A percentile compares a stretch with the other conserved stretches of the same genome.
These are phyloP conservation scores for Closterium sp. DNA, from an alignment of 139 green algal species.

Conservation along the genomic window DNA sequence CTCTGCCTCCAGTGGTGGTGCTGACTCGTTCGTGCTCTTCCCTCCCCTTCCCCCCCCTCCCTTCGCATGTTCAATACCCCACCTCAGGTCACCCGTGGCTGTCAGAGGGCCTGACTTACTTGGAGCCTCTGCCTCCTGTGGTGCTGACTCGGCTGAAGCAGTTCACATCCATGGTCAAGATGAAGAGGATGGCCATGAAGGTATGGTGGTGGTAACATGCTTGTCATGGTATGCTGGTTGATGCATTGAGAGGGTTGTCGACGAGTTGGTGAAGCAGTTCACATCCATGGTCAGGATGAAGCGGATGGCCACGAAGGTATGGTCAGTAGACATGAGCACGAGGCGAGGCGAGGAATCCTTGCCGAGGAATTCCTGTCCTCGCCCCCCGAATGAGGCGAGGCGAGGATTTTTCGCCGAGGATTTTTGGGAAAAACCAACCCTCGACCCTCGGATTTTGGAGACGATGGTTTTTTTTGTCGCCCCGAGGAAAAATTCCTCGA, in stretches of 20 bases:
- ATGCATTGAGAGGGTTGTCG: neutral
- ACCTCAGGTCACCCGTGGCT: slow-evolving; percentile 85
- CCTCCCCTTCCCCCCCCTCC: neutral
- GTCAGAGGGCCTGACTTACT: slow-evolving; percentile 69
- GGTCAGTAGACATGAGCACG: no score
- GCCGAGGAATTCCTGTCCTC: no score
- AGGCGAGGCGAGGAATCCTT: no score
- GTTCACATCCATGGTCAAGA: slow-evolving; percentile 90
- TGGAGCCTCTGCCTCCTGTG: slow-evolving; percentile 72
- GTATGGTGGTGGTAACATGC: slow-evolving; percentile 1
- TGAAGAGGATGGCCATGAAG: slow-evolving; percentile 90
- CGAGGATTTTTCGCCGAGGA: no score
- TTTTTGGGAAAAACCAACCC: no score
- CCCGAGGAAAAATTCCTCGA: no score
- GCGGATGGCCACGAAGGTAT: slow-evolving; percentile 80
- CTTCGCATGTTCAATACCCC: neutral
- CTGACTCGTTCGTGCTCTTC: slow-evolving; percentile 59
- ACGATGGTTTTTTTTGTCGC: no score
- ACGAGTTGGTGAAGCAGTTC: slow-evolving; percentile 85
- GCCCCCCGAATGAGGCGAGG: no score
- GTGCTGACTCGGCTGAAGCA: slow-evolving; percentile 82
- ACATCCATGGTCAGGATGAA: slow-evolving; percentile 93
- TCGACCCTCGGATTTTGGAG: no score
- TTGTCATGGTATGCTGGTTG: no score
- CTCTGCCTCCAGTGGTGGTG: slow-evolving; percentile 75